phyloP scores from a whole-genome alignment of 1,139 yeast genomes.

The Yamadazyma dushanensis region DNA sequence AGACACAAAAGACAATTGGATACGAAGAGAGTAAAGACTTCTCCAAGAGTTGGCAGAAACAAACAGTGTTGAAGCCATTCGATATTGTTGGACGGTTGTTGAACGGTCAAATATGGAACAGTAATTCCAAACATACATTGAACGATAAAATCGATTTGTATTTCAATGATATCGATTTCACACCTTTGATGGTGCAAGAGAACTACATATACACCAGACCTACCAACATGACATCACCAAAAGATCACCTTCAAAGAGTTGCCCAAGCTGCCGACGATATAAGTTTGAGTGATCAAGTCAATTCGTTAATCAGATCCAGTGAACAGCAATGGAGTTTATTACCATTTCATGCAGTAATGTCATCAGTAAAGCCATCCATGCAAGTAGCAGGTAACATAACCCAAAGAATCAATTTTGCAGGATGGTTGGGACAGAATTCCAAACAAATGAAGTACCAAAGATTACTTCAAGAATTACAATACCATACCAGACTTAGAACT shows the following conservation, averaged over 20 bases:
- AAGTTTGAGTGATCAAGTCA: conserved; percentile 78
- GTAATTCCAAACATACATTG: conserved; percentile 53
- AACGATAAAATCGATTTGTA: conserved; percentile 87
- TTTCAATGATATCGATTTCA: conserved; percentile 92
- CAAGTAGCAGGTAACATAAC: conserved; percentile 71
- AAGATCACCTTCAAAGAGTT: conserved; percentile 59
- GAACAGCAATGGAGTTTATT: conserved; percentile 96
- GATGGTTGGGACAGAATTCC: conserved; percentile 91
- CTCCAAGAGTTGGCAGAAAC: conserved; percentile 80
- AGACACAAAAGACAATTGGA: conserved; percentile 64
- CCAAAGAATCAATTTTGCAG: conserved; percentile 75
- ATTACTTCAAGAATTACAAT: conserved; percentile 80
- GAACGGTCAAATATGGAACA: conserved; percentile 59
- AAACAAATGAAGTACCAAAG: conserved; percentile 78
- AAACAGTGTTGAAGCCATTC: conserved; percentile 87
- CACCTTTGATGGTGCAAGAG: conserved; percentile 96
- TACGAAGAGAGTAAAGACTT: conserved; percentile 51
- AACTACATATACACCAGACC: conserved; percentile 77
- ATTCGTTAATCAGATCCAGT: conserved; percentile 77
- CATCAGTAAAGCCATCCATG: conserved; percentile 80
- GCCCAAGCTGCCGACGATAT: conserved; percentile 86
- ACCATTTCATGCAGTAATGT: conserved; percentile 89
- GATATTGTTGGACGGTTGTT: conserved; percentile 79
- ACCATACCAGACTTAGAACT: conserved; percentile 80
- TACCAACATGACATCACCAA: conserved; percentile 33